These are phyloP conservation scores for Stephanodiscus minutulus DNA, from an alignment of 108 stramenopile species.

Conservation along the genomic window DNA sequence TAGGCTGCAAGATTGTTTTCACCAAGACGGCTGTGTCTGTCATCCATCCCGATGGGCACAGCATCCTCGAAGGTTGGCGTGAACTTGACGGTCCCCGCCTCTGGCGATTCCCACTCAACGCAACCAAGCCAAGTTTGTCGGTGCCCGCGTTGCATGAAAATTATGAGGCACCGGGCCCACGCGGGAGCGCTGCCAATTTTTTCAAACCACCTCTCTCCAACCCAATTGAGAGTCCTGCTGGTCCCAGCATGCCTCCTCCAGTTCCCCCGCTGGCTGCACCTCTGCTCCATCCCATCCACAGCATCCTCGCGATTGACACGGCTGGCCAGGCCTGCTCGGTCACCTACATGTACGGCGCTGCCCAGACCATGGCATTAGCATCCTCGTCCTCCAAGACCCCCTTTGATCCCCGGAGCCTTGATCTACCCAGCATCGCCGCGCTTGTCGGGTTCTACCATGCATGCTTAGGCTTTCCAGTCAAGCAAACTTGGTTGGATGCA, in stretches of 20 bases:
- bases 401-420: neutral
- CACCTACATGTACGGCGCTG: too few species aligned
- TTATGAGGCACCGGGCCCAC: too few species aligned
- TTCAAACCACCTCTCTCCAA: neutral
- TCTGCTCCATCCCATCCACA: too few species aligned
- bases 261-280: too few species aligned
- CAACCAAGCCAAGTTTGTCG: neutral
- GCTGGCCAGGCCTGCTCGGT: too few species aligned
- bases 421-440: conserved; percentile 6
- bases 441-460: conserved; percentile 13
- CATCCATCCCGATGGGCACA: conserved; percentile 4
- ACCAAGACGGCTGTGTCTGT: conserved; percentile 2
- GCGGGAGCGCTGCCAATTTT: too few species aligned
- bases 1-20: too few species aligned
- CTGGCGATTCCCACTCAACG: conserved; percentile 11
- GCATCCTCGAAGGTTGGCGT: conserved; percentile 13
- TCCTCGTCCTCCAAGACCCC: too few species aligned
- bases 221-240: neutral
- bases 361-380: too few species aligned
- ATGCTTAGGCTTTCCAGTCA: conserved; percentile 20
- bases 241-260: neutral
- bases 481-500: conserved; percentile 12
- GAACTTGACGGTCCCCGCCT: conserved; percentile 4
- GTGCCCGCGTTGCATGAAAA: too few species aligned
- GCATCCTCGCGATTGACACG: too few species aligned